Evolutionary conservation across 768 basidiomycete species (phyloP).

Genomic region (Arthromyces matolae): DNA sequence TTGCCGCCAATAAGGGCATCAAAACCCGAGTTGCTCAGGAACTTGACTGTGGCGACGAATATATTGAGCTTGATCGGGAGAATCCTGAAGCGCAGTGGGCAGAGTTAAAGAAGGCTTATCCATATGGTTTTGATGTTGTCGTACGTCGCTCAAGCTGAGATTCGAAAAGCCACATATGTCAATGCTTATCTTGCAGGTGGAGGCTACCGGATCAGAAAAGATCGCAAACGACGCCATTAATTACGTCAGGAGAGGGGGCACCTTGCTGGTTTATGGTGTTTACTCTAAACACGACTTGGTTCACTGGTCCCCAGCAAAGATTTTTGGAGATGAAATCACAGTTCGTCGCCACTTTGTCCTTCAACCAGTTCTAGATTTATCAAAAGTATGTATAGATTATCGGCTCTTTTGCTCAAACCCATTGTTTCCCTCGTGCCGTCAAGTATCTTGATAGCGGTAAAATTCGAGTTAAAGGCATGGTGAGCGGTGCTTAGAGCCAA

Average conservation of each 20-base stretch:
- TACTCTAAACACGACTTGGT: slow-evolving; percentile 66
- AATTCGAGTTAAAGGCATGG: slow-evolving; percentile 54
- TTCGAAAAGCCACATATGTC: no score
- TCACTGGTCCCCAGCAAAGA: slow-evolving; percentile 72
- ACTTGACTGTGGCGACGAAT: slow-evolving; percentile 67
- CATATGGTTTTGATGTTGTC: slow-evolving; percentile 79
- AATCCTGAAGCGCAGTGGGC: slow-evolving; percentile 66
- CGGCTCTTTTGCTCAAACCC: slow-evolving; percentile 74
- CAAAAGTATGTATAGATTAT: slow-evolving; percentile 49
- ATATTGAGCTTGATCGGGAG: slow-evolving; percentile 67
- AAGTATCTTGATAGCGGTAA: slow-evolving; percentile 75
- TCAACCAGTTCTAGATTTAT: no score
- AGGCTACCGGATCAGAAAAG: slow-evolving; percentile 71
- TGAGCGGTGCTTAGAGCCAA: slow-evolving; percentile 10
- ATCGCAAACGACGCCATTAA: slow-evolving; percentile 71
- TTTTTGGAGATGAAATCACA: slow-evolving; percentile 71
- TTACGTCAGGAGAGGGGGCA: slow-evolving; percentile 70
- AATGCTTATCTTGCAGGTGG: slow-evolving; percentile 30
- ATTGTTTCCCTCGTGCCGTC: slow-evolving; percentile 77
- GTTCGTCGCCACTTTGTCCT: slow-evolving; percentile 26
- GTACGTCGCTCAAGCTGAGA: no score
- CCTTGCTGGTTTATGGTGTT: slow-evolving; percentile 72
- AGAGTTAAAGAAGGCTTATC: slow-evolving; percentile 62
- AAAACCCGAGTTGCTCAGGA: slow-evolving; percentile 74
- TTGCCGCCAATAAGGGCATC: slow-evolving; percentile 74